Base-by-base conservation (phyloP, 345 rosid species). In the Psidium guajava region DNA sequence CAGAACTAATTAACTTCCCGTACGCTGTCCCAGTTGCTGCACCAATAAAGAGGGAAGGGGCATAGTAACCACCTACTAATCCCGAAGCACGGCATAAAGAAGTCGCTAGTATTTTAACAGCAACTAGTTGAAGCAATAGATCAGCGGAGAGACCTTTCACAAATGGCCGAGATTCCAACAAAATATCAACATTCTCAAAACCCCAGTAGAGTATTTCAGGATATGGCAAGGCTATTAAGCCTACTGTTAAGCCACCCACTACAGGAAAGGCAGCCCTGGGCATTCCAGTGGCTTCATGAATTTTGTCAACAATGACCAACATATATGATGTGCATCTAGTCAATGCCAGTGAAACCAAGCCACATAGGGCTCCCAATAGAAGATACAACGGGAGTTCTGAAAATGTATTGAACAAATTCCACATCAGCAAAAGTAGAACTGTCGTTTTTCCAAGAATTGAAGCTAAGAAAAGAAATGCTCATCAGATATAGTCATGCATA, bases 131-230 rank as follows among this genome's bases (percentile, higher is more conserved):
- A 89, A 95, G 89, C 89, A 96, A 90, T 73, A 96, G 89, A 74
- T 93, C 94, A 82, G 94, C 94, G 5, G 99, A 90, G 82, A 94
- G 98, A 47, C 95, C 94, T 88, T 93, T 88, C 84, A 94, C 95
- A 82, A 94, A 92, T 0, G 97, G 99, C 86, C 94, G 91, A 86
- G 98, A 96, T 87, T 96, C 98, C 89, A 96, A 86, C 92, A 96
- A 87, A 74, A 94, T 91, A 89, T 96, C 98, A 50, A 95, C 98
- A 85, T 96, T 96, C 91, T 96, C 91, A 53, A 96, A 96, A 53
- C 99, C 99, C 99, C 99, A 95, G 89, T 95, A 96, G 9, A 96
- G 94, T 89, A 95, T 93, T 91, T 95, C 97, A 16, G 98, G 99
- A 87, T 93, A 96, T 80, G 90, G 94, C 90, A 96, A 89, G 86